Conservation (phyloP, 345 rosid species). For the Laguncularia racemosa region DNA sequence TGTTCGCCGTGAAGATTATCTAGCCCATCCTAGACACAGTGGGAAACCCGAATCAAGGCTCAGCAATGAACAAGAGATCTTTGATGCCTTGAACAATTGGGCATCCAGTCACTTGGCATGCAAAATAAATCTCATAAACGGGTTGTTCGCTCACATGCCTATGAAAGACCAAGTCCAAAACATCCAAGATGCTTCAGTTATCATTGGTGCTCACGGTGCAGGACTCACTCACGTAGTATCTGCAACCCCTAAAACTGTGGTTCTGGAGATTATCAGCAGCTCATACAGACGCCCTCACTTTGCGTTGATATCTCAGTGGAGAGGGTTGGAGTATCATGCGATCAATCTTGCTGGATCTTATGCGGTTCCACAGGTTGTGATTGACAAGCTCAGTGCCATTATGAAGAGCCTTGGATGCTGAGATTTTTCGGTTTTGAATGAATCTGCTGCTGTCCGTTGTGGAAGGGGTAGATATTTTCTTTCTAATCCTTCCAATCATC, state of each 20-base stretch:
- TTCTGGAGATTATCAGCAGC: constrained; percentile 74
- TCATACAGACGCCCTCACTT: constrained; percentile 77
- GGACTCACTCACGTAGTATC: constrained; percentile 94
- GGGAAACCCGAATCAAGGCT: constrained; percentile 54
- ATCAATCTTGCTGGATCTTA: constrained; percentile 59
- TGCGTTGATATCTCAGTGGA: constrained; percentile 74
- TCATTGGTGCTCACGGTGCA: constrained; percentile 95
- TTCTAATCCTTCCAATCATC: not conserved
- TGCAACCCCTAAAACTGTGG: constrained; percentile 69
- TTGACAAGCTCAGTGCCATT: constrained; percentile 44
- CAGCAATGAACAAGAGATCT: constrained; percentile 31
- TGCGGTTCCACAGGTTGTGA: constrained; percentile 45
- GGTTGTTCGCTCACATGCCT: constrained; percentile 83
- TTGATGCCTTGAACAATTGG: constrained; percentile 61
- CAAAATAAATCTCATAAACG: constrained; percentile 68
- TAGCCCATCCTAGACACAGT: constrained; percentile 87
- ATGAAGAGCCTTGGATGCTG: constrained; percentile 53
- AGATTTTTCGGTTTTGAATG: constrained; percentile 1
- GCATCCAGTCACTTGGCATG: constrained; percentile 45
- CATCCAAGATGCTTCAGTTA: constrained; percentile 92
- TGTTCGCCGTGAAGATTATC: constrained; percentile 86
- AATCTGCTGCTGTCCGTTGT: not conserved
- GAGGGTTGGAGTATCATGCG: constrained; percentile 84
- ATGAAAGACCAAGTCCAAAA: constrained; percentile 83
- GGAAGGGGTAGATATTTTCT: not conserved